phyloP scores from a whole-genome alignment of 257 asterid species.

The Ilex asprella region DNA sequence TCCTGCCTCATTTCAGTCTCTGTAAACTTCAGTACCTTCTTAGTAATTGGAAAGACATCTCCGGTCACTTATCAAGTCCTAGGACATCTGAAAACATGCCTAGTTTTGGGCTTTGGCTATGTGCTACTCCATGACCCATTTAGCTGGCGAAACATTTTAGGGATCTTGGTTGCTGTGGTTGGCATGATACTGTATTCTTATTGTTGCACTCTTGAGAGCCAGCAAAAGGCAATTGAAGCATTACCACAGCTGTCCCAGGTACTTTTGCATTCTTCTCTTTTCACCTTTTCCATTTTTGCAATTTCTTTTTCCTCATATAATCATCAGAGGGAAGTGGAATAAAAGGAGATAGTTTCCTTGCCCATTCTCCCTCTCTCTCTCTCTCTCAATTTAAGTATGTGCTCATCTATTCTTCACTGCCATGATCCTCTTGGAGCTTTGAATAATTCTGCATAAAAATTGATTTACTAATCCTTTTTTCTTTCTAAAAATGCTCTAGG shows the following conservation, averaged over 20 bases:
- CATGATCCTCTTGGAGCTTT: not conserved
- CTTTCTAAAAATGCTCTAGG: conserved; percentile 29
- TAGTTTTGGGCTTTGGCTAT: conserved; percentile 61
- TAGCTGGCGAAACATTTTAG: conserved; percentile 63
- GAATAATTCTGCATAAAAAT: not conserved
- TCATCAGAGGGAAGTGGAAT: conserved; percentile 1
- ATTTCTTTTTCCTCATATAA: not conserved
- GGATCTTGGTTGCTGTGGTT: conserved; percentile 49
- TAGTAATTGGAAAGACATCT: conserved; percentile 71
- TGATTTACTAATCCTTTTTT: conserved; percentile 13
- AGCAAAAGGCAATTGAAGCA: conserved; percentile 43
- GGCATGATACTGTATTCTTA: conserved; percentile 67
- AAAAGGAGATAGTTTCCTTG: conserved; percentile 2
- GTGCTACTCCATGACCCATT: conserved; percentile 51
- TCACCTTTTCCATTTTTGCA: conserved; percentile 4
- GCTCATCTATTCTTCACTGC: not conserved
- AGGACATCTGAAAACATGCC: conserved; percentile 74
- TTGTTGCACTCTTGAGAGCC: conserved; percentile 46
- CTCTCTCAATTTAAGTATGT: not conserved
- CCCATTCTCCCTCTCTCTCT: not conserved
- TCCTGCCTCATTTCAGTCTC: conserved; percentile 71
- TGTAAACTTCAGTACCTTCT: conserved; percentile 76
- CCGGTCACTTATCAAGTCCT: conserved; percentile 81
- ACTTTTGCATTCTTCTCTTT: conserved; percentile 16
- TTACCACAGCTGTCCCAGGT: conserved; percentile 41